These are phyloP conservation scores for Wallacemonas sp. DNA, from an alignment of 208 protist species.

Conservation along the genomic window DNA sequence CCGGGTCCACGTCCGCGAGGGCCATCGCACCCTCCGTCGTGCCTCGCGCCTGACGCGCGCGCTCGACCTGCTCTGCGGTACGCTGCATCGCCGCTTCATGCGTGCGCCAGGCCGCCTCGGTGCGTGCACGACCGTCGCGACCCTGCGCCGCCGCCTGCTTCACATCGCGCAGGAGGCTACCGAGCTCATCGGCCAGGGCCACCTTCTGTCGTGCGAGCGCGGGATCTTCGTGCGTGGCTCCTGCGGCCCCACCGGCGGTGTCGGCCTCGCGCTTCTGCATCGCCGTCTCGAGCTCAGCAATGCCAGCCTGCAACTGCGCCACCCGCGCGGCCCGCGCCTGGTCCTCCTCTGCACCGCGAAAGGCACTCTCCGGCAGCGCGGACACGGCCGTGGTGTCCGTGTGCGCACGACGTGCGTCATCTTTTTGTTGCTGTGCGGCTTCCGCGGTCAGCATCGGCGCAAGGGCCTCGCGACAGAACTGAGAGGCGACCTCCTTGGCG, in stretches of 20 bases:
- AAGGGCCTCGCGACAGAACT: slow-evolving; percentile 5
- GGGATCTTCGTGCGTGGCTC: neutral
- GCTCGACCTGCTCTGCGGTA: slow-evolving; percentile 8
- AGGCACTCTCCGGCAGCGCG: no score
- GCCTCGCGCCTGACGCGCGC: neutral
- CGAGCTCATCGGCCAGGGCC: slow-evolving; percentile 10
- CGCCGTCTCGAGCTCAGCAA: slow-evolving; percentile 7
- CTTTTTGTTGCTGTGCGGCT: no score
- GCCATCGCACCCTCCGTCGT: neutral
- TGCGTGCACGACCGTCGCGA: slow-evolving; percentile 11
- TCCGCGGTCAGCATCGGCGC: no score
- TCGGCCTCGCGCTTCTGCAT: neutral
- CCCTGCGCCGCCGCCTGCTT: slow-evolving; percentile 7
- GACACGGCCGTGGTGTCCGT: no score
- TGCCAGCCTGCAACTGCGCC: neutral
- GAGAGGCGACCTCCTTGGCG: neutral
- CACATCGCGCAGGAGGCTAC: slow-evolving; percentile 6
- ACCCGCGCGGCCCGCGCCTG: neutral
- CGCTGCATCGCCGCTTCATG: slow-evolving; percentile 11
- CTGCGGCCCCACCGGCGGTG: neutral
- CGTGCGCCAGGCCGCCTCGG: neutral
- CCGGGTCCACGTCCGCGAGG: neutral
- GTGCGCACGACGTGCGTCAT: no score
- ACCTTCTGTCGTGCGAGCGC: slow-evolving; percentile 15
- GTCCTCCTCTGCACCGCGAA: slow-evolving; percentile 8